Percentiles rank a stretch among this genome's conserved stretches.
Conservation (phyloP, 176 grass and related monocot genomes). For the maize (Zea mays) region Zm-B73-REFERENCE-NAM-5.0 NC_050102.1:87053001-87053500, state of each 20-base stretch:
- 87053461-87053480: not conserved
- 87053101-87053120: not conserved
- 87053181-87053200: not conserved
- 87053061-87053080: not conserved
- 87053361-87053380: constrained; percentile 12
- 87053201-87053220: not conserved
- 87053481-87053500: not conserved
- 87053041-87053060: not conserved
- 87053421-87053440: not conserved
- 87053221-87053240: constrained; percentile 2
- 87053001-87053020: not conserved
- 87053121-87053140: constrained; percentile 4
- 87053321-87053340: not conserved
- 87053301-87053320: not conserved
- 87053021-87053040: not conserved
- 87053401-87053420: not conserved
- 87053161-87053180: not conserved
- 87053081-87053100: not conserved
- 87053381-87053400: not conserved
- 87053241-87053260: not conserved
- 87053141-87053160: constrained; percentile 2
- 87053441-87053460: not conserved
- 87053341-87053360: constrained; percentile 1
- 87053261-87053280: not conserved
- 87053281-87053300: not conserved